phyloP scores from a whole-genome alignment of 805 yeast species.

The Wickerhamiella qilinensis region DNA sequence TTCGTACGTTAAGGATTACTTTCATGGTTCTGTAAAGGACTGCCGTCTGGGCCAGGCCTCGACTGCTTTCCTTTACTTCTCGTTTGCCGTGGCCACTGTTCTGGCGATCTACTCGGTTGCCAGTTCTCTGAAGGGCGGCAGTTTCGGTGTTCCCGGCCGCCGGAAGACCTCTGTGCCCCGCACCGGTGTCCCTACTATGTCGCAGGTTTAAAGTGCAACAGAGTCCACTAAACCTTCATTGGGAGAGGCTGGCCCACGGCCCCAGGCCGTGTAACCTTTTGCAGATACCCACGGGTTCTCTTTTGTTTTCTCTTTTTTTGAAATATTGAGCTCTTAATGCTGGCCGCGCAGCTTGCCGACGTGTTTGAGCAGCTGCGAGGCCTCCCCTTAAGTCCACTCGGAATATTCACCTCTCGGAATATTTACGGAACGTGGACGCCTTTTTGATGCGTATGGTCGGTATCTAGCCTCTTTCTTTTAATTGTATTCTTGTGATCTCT shows the following conservation, averaged over 20 bases:
- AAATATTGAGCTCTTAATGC: background rate
- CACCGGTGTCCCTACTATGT: conserved; percentile 80
- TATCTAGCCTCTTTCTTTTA: background rate
- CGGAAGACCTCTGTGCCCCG: conserved; percentile 36
- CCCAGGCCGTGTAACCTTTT: background rate
- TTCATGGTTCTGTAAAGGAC: conserved; percentile 9
- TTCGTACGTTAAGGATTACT: conserved; percentile 46
- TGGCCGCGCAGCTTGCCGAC: too few species aligned
- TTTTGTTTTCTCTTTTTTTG: too few species aligned
- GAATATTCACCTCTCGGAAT: too few species aligned
- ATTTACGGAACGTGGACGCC: too few species aligned
- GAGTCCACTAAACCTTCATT: background rate
- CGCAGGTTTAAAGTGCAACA: conserved; percentile 50
- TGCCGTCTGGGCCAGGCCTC: conserved; percentile 93
- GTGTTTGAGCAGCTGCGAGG: too few species aligned
- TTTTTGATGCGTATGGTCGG: background rate
- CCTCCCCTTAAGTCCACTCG: too few species aligned
- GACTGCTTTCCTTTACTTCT: conserved; percentile 69
- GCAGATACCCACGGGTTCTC: background rate
- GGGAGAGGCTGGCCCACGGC: background rate
- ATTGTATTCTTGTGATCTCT: background rate
- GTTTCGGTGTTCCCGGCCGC: conserved; percentile 35
- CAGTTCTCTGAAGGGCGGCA: conserved; percentile 40
- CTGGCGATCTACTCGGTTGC: conserved; percentile 36
- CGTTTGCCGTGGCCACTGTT: conserved; percentile 58